A percentile compares a stretch with the other conserved stretches of the same genome.
Evolutionary conservation across 495 filamentous ascomycete genomes (phyloP).

Genomic region (Neurospora cerealis): DNA sequence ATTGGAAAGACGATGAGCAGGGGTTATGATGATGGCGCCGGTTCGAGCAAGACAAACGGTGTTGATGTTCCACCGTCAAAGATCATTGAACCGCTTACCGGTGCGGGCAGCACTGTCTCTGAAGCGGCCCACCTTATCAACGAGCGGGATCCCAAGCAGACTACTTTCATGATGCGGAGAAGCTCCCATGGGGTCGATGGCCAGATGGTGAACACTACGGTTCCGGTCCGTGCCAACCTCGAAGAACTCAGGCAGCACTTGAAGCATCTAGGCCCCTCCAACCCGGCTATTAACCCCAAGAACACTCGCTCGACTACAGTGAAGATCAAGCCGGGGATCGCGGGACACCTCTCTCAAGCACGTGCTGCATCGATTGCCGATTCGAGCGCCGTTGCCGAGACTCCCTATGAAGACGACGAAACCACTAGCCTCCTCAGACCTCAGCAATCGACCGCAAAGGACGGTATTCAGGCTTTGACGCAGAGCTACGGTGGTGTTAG

Average conservation of each 20-base stretch:
- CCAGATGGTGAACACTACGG: conserved; percentile 24
- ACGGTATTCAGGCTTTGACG: conserved; percentile 57
- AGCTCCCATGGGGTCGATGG: conserved; percentile 39
- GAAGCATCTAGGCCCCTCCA: conserved; percentile 86
- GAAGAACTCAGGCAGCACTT: conserved; percentile 72
- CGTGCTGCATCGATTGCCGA: conserved; percentile 16
- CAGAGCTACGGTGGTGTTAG: conserved; percentile 55
- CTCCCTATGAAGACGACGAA: conserved; percentile 25
- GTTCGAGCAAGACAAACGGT: background rate
- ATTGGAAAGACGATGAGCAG: conserved; percentile 6
- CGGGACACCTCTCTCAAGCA: conserved; percentile 7
- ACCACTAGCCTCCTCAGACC: conserved; percentile 30
- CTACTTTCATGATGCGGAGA: conserved; percentile 47
- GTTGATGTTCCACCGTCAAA: conserved; percentile 2
- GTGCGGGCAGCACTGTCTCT: conserved; percentile 8
- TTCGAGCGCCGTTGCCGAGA: conserved; percentile 7
- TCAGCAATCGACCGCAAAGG: conserved; percentile 38
- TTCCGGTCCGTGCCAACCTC: conserved; percentile 41
- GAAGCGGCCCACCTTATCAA: conserved; percentile 21
- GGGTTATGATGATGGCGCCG: conserved; percentile 1
- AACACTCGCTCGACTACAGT: conserved; percentile 78
- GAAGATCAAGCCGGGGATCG: conserved; percentile 69
- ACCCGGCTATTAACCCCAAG: conserved; percentile 74
- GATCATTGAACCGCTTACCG: conserved; percentile 5
- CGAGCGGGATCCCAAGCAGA: conserved; percentile 28